Percentiles rank a stretch among this genome's conserved stretches.
Conservation (phyloP, 768 basidiomycete genomes). For the Lactarius vividus region DNA sequence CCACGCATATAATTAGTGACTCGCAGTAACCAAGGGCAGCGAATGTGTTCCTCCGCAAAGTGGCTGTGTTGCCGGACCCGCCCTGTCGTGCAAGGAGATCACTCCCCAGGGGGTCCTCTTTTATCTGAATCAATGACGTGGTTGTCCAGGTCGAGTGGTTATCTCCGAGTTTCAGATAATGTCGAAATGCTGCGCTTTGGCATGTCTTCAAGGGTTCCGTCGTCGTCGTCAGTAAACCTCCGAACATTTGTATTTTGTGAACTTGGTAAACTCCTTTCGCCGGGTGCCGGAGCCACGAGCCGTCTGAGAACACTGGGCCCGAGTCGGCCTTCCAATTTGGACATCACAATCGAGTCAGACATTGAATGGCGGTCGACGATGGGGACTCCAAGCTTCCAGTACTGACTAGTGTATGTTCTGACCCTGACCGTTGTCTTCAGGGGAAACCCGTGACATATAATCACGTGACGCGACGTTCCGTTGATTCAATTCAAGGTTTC, state of each 20-base stretch:
- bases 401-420: no score
- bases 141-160: not conserved
- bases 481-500: slow-evolving; percentile 28
- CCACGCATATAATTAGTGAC: not conserved
- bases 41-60: not conserved
- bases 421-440: no score
- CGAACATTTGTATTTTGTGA: not conserved
- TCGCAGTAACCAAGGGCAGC: not conserved
- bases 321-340: not conserved
- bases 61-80: slow-evolving; percentile 7
- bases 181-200: slow-evolving; percentile 2
- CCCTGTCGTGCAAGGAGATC: not conserved
- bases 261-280: not conserved
- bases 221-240: not conserved
- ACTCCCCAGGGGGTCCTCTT: not conserved
- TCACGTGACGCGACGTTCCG: slow-evolving; percentile 16
- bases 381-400: not conserved
- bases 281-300: not conserved
- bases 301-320: not conserved
- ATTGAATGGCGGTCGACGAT: not conserved
- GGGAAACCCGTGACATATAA: not conserved
- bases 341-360: not conserved
- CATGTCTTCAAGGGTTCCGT: not conserved
- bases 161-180: not conserved
- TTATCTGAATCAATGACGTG: slow-evolving; percentile 4